Evolutionary conservation across 768 basidiomycete species (phyloP).

Genomic region (Mrakia blollopis): DNA sequence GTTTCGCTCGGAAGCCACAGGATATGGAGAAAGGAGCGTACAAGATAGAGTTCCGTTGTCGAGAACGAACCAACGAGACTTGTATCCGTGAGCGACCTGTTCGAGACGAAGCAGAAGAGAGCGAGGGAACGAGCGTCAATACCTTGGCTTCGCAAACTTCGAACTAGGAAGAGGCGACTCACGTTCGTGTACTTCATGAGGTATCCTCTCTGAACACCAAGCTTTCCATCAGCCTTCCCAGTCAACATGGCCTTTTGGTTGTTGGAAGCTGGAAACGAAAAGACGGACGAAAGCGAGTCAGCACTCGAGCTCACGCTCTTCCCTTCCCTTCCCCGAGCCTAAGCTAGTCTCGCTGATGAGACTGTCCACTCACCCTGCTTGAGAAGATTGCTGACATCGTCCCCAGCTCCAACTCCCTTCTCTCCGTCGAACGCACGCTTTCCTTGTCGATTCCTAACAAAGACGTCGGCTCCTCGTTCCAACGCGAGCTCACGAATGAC

Average conservation of each 20-base stretch:
- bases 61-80: constrained; percentile 72
- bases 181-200: constrained; percentile 18
- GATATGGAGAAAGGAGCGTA: constrained; percentile 46
- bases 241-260: constrained; percentile 31
- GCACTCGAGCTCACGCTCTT: neutral
- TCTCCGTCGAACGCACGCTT: constrained; percentile 61
- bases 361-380: constrained; percentile 65
- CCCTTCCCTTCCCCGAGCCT: neutral
- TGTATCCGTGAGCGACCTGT: constrained; percentile 29
- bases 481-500: constrained; percentile 72
- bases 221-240: constrained; percentile 23
- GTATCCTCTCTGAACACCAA: constrained; percentile 21
- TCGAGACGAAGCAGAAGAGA: too few relatives aligned
- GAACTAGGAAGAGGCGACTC: neutral
- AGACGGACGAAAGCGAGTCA: neutral
- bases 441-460: constrained; percentile 71
- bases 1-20: neutral
- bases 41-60: constrained; percentile 80
- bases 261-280: constrained; percentile 18
- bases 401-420: constrained; percentile 56
- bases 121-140: constrained; percentile 62
- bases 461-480: constrained; percentile 81
- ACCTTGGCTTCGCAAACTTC: constrained; percentile 55
- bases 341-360: too few relatives aligned
- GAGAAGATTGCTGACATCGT: constrained; percentile 69